Conservation (phyloP, 495 filamentous ascomycete species). For the Aspergillus haitiensis region DNA sequence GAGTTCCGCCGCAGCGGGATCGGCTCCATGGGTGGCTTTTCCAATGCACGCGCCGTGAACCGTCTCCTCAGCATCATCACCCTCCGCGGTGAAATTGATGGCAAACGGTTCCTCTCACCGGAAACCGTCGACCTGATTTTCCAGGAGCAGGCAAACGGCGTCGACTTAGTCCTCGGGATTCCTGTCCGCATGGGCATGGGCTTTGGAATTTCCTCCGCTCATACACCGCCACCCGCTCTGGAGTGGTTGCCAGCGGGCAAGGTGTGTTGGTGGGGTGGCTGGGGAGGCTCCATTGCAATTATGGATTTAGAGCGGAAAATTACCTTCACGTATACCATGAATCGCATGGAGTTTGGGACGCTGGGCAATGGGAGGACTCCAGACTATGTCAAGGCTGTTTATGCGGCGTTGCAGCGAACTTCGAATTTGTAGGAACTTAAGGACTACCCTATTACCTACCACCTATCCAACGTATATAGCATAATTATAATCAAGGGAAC, state of each 20-base stretch:
- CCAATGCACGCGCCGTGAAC: constrained; percentile 37
- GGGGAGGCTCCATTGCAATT: constrained; percentile 43
- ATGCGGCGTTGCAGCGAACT: constrained; percentile 28
- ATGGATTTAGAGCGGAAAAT: constrained; percentile 45
- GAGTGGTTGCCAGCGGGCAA: constrained; percentile 33
- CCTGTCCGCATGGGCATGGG: constrained; percentile 41
- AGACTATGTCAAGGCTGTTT: constrained; percentile 39
- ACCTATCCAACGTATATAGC: too few species aligned
- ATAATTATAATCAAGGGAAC: too few species aligned
- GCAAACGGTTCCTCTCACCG: constrained; percentile 31
- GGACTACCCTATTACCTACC: too few species aligned
- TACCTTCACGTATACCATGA: constrained; percentile 49
- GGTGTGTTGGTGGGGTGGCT: constrained; percentile 46
- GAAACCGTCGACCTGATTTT: constrained; percentile 39
- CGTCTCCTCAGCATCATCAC: constrained; percentile 36
- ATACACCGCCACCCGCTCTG: not conserved
- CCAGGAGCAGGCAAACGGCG: constrained; percentile 36
- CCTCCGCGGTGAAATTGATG: constrained; percentile 32
- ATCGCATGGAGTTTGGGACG: constrained; percentile 35
- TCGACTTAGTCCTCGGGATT: constrained; percentile 32
- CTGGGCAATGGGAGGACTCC: constrained; percentile 33
- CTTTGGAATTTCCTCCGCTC: constrained; percentile 25
- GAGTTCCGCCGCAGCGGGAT: constrained; percentile 30
- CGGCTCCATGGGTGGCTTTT: constrained; percentile 34
- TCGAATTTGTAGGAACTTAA: too few species aligned